Evolutionary conservation across 192 early-diverging fungal genomes (phyloP), one percentile per base, ranked within the genome.

Genomic region (Dissophora globulifera): DNA sequence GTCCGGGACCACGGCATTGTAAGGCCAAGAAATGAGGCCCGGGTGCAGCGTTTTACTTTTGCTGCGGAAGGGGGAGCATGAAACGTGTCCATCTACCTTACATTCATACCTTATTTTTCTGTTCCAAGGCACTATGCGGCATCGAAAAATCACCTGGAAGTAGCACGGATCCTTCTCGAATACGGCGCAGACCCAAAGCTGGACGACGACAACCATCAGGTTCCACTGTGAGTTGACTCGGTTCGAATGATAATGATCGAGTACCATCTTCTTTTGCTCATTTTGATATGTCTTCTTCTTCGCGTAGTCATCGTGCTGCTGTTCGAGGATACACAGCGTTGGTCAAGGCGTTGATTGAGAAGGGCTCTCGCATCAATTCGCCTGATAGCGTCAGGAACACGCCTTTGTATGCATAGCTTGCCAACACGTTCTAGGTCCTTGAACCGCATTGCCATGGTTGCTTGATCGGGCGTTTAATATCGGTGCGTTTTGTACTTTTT

Each of bases 71-170:
- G n/a, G n/a, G n/a, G n/a, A n/a, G n/a, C n/a, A n/a, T n/a, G n/a
- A n/a, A n/a, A n/a, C n/a, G n/a, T n/a, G n/a, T n/a, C n/a, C n/a
- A n/a, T n/a, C n/a, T n/a, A n/a, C n/a, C n/a, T n/a, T n/a, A n/a
- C n/a, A n/a, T n/a, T n/a, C n/a, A n/a, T n/a, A n/a, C n/a, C 7
- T 38, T 9, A 38, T 38, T 13, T 38, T 38, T 38, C 13, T 38
- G 35, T 38, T 6, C 35, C 35, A 38, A 84, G 82, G 32, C 84
- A 85, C 61, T 89, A 89, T 51, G 88, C 83, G 15, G 83, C 86
- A 3, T 89, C 88, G 16, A 87, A 87, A 54, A 87, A 86, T 67
- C 79, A 75, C 46, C 42, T 83, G 49, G 86, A 87, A 38, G 83
- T 80, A 33, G 75, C 49, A 15, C 72, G 63, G 40, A 33, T 85